Evolutionary conservation across 2,329 filamentous ascomycete genomes (phyloP).

Genomic region (Dichotomopilus funicola): DNA sequence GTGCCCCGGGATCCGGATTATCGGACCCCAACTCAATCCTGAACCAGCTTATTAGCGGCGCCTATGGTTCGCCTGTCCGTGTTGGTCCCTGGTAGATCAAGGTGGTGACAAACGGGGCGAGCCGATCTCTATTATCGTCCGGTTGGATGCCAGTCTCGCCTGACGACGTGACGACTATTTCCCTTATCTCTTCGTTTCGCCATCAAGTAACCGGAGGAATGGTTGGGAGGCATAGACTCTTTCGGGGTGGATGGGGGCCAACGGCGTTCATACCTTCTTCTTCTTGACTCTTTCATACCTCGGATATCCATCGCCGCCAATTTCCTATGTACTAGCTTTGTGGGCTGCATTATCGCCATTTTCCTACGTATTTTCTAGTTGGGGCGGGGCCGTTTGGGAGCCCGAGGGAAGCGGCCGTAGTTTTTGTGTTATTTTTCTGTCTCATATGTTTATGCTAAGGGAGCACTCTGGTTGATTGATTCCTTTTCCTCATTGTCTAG

Average conservation of each 20-base stretch:
- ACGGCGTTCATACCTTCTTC: conserved; percentile 16
- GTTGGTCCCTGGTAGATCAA: conserved; percentile 53
- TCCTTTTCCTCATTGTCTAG: too few relatives aligned
- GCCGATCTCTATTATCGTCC: not conserved
- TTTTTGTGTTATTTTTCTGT: too few relatives aligned
- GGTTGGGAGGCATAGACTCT: conserved; percentile 20
- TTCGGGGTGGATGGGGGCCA: conserved; percentile 7
- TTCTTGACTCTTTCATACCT: conserved; percentile 3
- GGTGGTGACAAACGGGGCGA: not conserved
- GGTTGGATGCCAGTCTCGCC: not conserved
- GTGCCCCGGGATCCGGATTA: conserved; percentile 25
- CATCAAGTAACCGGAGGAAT: conserved; percentile 3
- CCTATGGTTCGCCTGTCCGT: conserved; percentile 53
- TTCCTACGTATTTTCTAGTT: not conserved
- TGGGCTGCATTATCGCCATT: not conserved
- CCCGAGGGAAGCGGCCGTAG: too few relatives aligned
- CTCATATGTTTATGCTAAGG: too few relatives aligned
- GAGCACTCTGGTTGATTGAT: too few relatives aligned
- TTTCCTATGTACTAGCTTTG: conserved; percentile 8
- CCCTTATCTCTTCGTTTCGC: conserved; percentile 10
- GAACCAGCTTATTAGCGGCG: conserved; percentile 55
- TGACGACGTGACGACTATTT: conserved; percentile 11
- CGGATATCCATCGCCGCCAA: conserved; percentile 16
- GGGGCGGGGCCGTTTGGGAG: too few relatives aligned
- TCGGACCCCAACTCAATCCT: conserved; percentile 51